phyloP scores from a whole-genome alignment of 1,284 basidiomycete species.

The Phaffia rhodozyma region DNA sequence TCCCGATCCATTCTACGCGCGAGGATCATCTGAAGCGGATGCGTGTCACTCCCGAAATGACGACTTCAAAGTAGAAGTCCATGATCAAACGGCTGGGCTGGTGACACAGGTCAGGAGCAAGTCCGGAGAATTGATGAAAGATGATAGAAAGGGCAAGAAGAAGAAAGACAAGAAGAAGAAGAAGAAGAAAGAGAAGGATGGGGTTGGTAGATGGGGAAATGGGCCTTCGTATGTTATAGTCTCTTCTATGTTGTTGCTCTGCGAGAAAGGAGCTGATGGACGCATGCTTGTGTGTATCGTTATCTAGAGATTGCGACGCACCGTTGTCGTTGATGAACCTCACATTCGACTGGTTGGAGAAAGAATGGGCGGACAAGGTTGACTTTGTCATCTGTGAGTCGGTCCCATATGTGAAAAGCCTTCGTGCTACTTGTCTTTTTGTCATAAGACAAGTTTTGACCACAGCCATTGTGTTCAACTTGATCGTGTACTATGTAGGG shows the following conservation, averaged over 20 bases:
- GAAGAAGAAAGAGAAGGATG: conserved; percentile 17
- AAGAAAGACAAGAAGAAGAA: conserved; percentile 15
- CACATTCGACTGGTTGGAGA: conserved; percentile 66
- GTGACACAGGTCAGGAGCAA: neutral
- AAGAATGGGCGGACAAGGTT: conserved; percentile 67
- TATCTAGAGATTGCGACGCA: conserved; percentile 69
- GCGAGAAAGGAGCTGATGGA: too few relatives aligned
- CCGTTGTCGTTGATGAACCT: conserved; percentile 64
- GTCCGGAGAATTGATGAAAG: conserved; percentile 16
- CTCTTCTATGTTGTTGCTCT: neutral
- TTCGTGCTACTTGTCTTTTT: neutral
- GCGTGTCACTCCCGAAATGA: conserved; percentile 28
- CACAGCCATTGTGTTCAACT: conserved; percentile 8
- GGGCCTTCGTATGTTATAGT: conserved; percentile 29
- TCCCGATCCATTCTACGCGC: conserved; percentile 34
- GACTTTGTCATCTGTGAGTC: conserved; percentile 76
- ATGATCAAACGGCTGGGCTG: neutral
- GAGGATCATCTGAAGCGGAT: conserved; percentile 29
- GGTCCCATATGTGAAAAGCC: conserved; percentile 16
- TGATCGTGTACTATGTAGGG: conserved; percentile 41
- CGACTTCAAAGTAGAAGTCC: conserved; percentile 22
- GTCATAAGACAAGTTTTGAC: neutral
- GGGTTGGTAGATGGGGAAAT: conserved; percentile 32
- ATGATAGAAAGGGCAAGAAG: neutral
- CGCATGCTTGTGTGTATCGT: neutral